Evolutionary conservation across 2,329 filamentous ascomycete species (phyloP), one percentile per base, ranked within the genome.

Genomic region (Aspergillus vadensis): DNA sequence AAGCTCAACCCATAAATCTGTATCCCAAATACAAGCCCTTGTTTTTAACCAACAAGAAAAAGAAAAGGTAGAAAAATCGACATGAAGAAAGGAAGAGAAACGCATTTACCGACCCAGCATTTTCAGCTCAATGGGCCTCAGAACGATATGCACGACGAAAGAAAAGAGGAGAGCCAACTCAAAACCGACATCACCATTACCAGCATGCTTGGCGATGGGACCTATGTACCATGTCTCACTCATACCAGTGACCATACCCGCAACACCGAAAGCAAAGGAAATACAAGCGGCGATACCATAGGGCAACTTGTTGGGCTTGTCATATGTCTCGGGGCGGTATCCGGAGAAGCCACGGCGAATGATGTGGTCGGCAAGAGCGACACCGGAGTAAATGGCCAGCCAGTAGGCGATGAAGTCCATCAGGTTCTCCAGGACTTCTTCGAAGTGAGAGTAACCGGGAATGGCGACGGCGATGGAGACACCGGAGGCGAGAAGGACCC

Each of bases 351-450:
- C 85, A 23, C 84, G 82, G 69, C 85, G 85, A 80, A 90, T 68
- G 68, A 91, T 84, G 75, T 91, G 89, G 58, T 91, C 89, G 1
- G 82, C 78, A 17, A 91, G 72, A 1, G 84, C 80, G 63, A 91
- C 85, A 50, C 84, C 88, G 64, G 86, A 84, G 76, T 91, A 92
- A 67, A 91, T 90, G 51, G 88, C 86, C 1, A 91, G 81, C 88
- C 89, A 92, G 79, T 91, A 92, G 2, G 85, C 79, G 63, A 87
- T 87, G 55, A 88, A 72, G 62, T 85, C 75, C 86, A 91, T 89
- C 76, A 91, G 90, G 74, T 90, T 88, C 71, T 88, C 83, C 14
- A 91, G 80, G 3, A 89, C 83, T 6, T 74, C 71, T 65, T 87
- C 85, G 72, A 91, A 91, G 70, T 88, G 80, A 4, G 75, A 76